Conservation (phyloP, 805 yeast species). For the Candida palmyrensis region DNA sequence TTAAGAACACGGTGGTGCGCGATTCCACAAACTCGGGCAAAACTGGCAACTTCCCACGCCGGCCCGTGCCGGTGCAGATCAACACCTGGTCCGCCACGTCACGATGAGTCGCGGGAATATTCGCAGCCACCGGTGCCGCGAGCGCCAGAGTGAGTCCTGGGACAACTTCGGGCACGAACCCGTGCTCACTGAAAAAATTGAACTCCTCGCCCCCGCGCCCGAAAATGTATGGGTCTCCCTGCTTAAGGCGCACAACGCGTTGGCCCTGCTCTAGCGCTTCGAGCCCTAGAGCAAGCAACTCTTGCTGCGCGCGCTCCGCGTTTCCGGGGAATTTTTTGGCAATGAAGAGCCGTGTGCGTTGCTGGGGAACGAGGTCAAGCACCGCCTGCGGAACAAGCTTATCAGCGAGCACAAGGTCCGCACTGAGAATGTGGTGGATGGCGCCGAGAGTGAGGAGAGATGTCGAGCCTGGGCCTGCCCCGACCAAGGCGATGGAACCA, state of each 20-base stretch:
- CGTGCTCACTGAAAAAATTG: conserved; percentile 60
- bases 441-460: conserved; percentile 85
- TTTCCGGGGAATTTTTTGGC: conserved; percentile 96
- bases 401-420: conserved; percentile 84
- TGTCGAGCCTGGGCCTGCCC: conserved; percentile 90
- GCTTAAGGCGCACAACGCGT: conserved; percentile 83
- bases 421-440: conserved; percentile 67
- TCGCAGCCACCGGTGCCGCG: conserved; percentile 77
- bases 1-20: conserved; percentile 81
- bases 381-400: conserved; percentile 90
- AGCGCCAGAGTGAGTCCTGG: conserved; percentile 91
- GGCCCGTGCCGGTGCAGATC: conserved; percentile 92
- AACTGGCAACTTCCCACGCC: conserved; percentile 75
- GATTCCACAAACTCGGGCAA: conserved; percentile 68
- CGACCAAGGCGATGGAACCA: conserved; percentile 80
- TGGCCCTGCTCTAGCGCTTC: conserved; percentile 59
- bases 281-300: conserved; percentile 69
- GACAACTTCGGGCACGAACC: conserved; percentile 66
- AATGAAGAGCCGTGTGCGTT: conserved; percentile 65
- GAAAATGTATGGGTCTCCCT: conserved; percentile 94
- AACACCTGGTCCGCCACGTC: conserved; percentile 89
- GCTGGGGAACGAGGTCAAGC: conserved; percentile 71
- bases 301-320: conserved; percentile 90
- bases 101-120: conserved; percentile 88
- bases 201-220: conserved; percentile 97